Evolutionary conservation across 768 basidiomycete genomes (phyloP), one percentile per base, ranked within the genome.

Genomic region (Calocybe indica): DNA sequence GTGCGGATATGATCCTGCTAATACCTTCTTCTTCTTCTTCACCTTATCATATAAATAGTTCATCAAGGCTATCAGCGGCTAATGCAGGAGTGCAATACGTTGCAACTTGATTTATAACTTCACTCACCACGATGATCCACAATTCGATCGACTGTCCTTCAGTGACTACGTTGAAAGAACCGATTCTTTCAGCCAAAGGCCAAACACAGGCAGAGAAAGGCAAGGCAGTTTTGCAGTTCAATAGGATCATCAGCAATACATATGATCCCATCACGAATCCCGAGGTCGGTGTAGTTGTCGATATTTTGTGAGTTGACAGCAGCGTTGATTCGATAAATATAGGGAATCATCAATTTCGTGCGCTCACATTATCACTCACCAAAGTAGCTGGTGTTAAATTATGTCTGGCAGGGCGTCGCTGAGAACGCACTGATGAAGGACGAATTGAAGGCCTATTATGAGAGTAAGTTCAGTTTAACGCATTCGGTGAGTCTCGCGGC

Each of bases 341-440:
- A 41, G 15, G 40, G 40, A 22, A 7, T 30, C 11, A 4, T n/a
- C 31, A 11, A 41, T 11, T 30, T 14, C 15, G 13, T 11, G 22
- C 22, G 31, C 22, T 15, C 7, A 41, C 6, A 41, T 12, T 30
- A 11, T 15, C 40, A 28, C 13, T 6, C 22, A 5, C 7, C 22
- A 12, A 28, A 28, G 5, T 28, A 11, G 11, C 7, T 28, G 31
- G 6, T 6, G 1, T 15, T n/a, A 22, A 41, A 7, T 30, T 41
- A 10, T 11, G 31, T 9, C 11, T 13, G 13, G 12, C 28, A 58
- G 57, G 52, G 38, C 1, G 49, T 58, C 1, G 54, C 57, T 6
- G 57, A 58, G 34, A 58, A 58, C 37, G 52, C 48, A 11, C 43
- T 55, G 13, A 50, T 58, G 47, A 44, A 51, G 31, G 40, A 50